Evolutionary conservation across 345 rosid species (phyloP), one percentile per base, ranked within the genome.

Genomic region (Arabidopsis thaliana): DNA sequence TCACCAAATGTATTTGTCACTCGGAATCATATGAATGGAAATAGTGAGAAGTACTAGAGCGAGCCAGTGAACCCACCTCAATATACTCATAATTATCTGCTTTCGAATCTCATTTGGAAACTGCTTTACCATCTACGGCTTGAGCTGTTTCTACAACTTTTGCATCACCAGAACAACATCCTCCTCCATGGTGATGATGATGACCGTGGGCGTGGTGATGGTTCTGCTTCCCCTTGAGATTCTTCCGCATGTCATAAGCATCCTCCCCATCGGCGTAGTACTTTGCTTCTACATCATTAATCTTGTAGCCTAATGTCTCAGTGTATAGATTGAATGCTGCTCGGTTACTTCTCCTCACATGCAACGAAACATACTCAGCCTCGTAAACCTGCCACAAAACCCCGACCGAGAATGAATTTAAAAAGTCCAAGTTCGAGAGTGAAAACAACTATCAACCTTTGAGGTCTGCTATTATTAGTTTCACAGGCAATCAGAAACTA

Each of bases 191-290:
- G 4, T 88, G 90, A 32, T 88, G 90, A 32, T 88, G 87, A 50
- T 84, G 89, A 9, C 65, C 30, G 30, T 87, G 98, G 6, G 82
- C 79, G 0, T 89, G 96, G 6, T 85, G 91, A 71, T 90, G 93
- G 72, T 16, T 82, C 62, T 85, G 96, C 83, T 88, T 93, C 75
- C 81, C 98, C 85, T 92, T 95, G 52, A 95, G 88, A 79, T 90
- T 84, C 84, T 95, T 95, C 72, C 98, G 76, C 99, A 95, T 95
- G 49, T 95, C 99, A 77, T 92, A 95, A 7, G 99, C 99, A 59
- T 95, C 99, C 84, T 95, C 99, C 32, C 99, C 99, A 69, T 95
- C 99, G 0, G 99, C 99, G 65, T 95, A 95, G 73, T 95, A 95
- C 84, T 95, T 92, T 0, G 99, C 98, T 82, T 94, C 98, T 37